A percentile compares a stretch with the other conserved stretches of the same genome.
Evolutionary conservation across 345 rosid genomes (phyloP).

Genomic region (Trapa bicornis): DNA sequence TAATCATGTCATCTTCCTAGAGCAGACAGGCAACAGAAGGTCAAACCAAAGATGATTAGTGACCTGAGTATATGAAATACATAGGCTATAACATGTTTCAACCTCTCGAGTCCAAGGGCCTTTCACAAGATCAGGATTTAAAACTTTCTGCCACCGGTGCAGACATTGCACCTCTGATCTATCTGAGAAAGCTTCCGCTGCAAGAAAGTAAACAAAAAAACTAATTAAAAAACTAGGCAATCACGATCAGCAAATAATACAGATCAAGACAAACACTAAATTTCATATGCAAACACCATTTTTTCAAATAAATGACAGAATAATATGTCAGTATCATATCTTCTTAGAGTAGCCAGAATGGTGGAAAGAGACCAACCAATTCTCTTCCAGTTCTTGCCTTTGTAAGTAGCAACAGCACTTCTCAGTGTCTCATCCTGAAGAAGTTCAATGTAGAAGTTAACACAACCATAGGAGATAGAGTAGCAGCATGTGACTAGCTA

Average conservation of each 20-base stretch:
- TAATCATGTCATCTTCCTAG: slow-evolving; percentile 86
- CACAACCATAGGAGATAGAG: neutral
- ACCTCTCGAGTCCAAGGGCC: slow-evolving; percentile 99
- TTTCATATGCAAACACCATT: neutral
- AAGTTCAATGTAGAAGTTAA: neutral
- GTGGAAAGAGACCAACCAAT: slow-evolving; percentile 38
- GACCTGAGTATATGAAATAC: slow-evolving; percentile 9
- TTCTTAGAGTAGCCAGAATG: neutral
- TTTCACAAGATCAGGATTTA: slow-evolving; percentile 87
- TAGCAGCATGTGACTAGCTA: neutral
- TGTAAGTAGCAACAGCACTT: slow-evolving; percentile 55
- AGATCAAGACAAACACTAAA: neutral
- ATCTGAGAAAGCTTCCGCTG: slow-evolving; percentile 74
- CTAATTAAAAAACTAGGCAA: too few species aligned
- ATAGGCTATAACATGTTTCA: slow-evolving; percentile 8
- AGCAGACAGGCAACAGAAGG: slow-evolving; percentile 7
- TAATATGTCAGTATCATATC: neutral
- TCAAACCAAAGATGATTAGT: slow-evolving; percentile 7
- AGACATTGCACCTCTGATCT: slow-evolving; percentile 97
- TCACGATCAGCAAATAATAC: slow-evolving; percentile 4
- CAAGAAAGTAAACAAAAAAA: slow-evolving; percentile 7
- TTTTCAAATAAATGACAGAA: neutral
- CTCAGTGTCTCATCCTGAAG: slow-evolving; percentile 81
- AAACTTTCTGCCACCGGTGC: slow-evolving; percentile 99
- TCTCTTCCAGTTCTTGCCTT: slow-evolving; percentile 87